Evolutionary conservation across 305 asterid genomes (phyloP).

Genomic region (Solanum chacoense): DNA sequence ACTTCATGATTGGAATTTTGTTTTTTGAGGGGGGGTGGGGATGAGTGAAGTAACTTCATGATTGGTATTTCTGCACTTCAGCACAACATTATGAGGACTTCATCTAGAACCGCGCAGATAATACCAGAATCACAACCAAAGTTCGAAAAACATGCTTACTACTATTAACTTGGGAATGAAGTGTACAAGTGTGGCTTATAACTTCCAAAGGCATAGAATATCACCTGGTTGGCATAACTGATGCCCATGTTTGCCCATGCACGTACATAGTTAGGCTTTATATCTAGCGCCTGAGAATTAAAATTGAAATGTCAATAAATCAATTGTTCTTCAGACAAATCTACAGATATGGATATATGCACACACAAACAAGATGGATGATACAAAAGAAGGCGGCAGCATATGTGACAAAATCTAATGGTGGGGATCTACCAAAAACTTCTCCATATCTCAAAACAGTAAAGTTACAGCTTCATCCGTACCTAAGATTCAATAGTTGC

Average conservation of each 20-base stretch:
- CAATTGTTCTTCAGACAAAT: slow-evolving; percentile 5
- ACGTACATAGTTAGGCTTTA: slow-evolving; percentile 95
- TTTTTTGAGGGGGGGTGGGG: neutral
- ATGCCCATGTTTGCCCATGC: slow-evolving; percentile 99
- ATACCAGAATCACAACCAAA: neutral
- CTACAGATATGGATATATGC: neutral
- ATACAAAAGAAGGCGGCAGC: neutral
- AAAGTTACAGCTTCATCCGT: neutral
- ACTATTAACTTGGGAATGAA: neutral
- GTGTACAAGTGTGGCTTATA: neutral
- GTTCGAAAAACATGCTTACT: neutral
- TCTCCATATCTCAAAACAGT: neutral
- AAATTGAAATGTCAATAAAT: slow-evolving; percentile 4
- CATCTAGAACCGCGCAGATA: neutral
- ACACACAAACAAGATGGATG: neutral
- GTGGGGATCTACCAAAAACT: neutral
- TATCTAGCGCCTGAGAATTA: slow-evolving; percentile 79
- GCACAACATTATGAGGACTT: neutral
- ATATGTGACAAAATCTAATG: neutral
- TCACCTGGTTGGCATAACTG: slow-evolving; percentile 99
- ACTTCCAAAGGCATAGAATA: neutral
- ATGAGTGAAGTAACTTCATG: neutral
- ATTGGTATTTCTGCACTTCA: neutral
- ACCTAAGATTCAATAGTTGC: neutral
- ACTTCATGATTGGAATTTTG: neutral